Base-by-base conservation (phyloP, 805 yeast genomes). In the Torulaspora maleeae region DNA sequence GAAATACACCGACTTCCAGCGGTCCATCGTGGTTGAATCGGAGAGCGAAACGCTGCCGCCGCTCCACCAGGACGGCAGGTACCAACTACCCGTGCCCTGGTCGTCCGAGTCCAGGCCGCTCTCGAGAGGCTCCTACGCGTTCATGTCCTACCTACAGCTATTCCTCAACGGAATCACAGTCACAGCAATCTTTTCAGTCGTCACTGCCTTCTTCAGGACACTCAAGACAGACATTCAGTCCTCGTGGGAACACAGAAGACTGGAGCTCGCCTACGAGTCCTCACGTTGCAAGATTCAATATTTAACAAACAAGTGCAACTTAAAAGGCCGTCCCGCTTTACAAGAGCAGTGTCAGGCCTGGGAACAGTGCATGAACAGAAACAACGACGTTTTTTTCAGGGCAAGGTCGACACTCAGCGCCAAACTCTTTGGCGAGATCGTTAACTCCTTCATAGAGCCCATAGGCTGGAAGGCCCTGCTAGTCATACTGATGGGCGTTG, bases 401-500 rank as follows among this genome's bases (percentile, higher is more conserved):
- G 79, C 81, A 3, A 74, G 79, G 53, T 72, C 86, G 1, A 71
- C 74, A 36, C 68, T 83, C 10, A 75, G 80, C 48, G 86, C 86
- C 1, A 79, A 77, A 44, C 75, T 83, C 0, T 53, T 84, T 2
- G 90, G 89, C 0, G 64, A 77, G 39, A 67, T 83, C 12, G 53
- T 83, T 9, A 81, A 82, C 54, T 76, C 83, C 0, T 69, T 84
- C 44, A 70, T 83, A 15, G 86, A 83, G 51, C 89, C 88, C 0
- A 71, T 85, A 36, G 82, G 86, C 3, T 64, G 74, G 50, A 80
- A 82, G 58, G 77, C 83, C 15, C 68, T 80, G 36, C 27, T 71
- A 3, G 71, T 80, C 3, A 56, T 77, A 10, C 52, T 70, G 3
- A 51, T 72, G 8, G 65, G 63, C 1, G 48, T 73, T 9, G 54